Percentiles rank a stretch among this genome's conserved stretches.
Conservation (phyloP, 257 asterid species). For the Prunella vulgaris region DNA sequence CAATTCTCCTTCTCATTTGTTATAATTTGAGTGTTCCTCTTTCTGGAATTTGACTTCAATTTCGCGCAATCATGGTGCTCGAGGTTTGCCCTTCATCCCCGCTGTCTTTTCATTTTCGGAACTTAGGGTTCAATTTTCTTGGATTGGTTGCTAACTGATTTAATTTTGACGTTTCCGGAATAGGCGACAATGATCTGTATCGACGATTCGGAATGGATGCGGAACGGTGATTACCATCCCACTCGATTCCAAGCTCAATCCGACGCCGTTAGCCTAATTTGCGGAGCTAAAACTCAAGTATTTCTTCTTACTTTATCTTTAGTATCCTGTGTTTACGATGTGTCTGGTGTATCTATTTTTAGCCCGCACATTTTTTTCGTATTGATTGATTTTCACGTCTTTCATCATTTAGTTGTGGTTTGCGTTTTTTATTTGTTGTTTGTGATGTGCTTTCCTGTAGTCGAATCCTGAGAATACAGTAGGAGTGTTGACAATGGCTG, state of each 20-base stretch:
- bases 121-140: constrained; percentile 18
- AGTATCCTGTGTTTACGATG: background rate
- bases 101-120: background rate
- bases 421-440: background rate
- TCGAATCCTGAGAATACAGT: constrained; percentile 97
- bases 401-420: background rate
- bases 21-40: background rate
- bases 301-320: background rate
- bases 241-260: constrained; percentile 84
- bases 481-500: constrained; percentile 95
- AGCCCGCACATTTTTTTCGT: background rate
- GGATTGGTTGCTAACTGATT: background rate
- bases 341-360: constrained; percentile 18
- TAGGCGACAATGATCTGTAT: constrained; percentile 97
- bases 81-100: constrained; percentile 49
- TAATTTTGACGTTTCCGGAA: background rate
- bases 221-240: constrained; percentile 93
- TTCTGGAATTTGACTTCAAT: background rate
- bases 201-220: constrained; percentile 99
- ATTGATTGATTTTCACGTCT: background rate
- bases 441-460: constrained; percentile 28
- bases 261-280: constrained; percentile 91
- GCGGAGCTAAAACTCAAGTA: constrained; percentile 98
- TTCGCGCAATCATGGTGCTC: constrained; percentile 70
- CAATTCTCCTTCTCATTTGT: constrained; percentile 3